These are phyloP conservation scores for Cyberlindnera maclurae DNA, from an alignment of 805 yeast species.

Conservation along the genomic window DNA sequence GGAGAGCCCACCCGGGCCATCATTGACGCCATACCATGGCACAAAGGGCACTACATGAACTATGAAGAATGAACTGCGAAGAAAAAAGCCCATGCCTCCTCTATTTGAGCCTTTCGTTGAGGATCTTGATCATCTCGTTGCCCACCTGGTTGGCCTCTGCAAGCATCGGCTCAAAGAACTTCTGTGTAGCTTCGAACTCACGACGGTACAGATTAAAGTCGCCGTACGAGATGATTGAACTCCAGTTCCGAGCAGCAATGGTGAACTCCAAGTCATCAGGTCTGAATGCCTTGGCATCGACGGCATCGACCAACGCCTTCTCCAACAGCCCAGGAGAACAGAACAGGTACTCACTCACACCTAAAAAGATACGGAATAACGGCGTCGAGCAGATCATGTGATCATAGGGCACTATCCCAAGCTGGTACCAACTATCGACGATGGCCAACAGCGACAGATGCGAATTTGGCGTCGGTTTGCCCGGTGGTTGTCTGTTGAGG, in stretches of 20 bases:
- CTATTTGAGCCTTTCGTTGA: slow-evolving; percentile 10
- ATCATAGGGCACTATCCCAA: slow-evolving; percentile 87
- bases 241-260: slow-evolving; percentile 84
- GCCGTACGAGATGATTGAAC: slow-evolving; percentile 69
- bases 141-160: slow-evolving; percentile 86
- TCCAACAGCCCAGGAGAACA: slow-evolving; percentile 81
- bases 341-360: slow-evolving; percentile 88
- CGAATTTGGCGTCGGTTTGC: slow-evolving; percentile 69
- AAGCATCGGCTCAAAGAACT: slow-evolving; percentile 80
- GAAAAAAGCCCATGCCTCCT: too few species aligned
- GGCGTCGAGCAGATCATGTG: slow-evolving; percentile 98
- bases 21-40: too few species aligned
- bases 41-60: too few species aligned
- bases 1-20: too few species aligned
- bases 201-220: slow-evolving; percentile 63
- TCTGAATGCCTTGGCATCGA: slow-evolving; percentile 60
- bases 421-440: slow-evolving; percentile 87
- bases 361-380: slow-evolving; percentile 80
- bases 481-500: slow-evolving; percentile 59
- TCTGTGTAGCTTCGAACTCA: slow-evolving; percentile 72
- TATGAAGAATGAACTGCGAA: too few species aligned
- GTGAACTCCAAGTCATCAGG: slow-evolving; percentile 90
- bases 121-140: slow-evolving; percentile 84
- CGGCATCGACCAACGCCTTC: slow-evolving; percentile 66
- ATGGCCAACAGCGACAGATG: slow-evolving; percentile 85